These are phyloP conservation scores for Aristolochia californica DNA, from an alignment of 164 flowering plant genomes.

Conservation along the genomic window DNA sequence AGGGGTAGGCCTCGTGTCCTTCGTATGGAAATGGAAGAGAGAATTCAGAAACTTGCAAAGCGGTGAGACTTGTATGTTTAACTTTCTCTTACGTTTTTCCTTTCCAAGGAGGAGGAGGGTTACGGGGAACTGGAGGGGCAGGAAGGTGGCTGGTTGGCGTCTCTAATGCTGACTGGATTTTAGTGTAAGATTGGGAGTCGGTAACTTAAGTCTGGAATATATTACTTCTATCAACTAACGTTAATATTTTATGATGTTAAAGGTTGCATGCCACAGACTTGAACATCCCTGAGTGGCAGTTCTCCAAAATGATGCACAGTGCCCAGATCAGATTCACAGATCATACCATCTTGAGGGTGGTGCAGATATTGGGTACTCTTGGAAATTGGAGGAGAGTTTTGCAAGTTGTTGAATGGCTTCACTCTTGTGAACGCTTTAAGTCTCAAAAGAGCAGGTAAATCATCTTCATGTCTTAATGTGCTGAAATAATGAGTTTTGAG, in stretches of 20 bases:
- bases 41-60: slow-evolving; percentile 70
- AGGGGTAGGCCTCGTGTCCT: slow-evolving; percentile 40
- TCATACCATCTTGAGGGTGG: slow-evolving; percentile 61
- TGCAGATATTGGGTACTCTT: slow-evolving; percentile 68
- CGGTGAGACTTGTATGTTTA: slow-evolving; percentile 29
- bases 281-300: slow-evolving; percentile 81
- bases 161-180: background rate
- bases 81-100: background rate
- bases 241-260: slow-evolving; percentile 21
- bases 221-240: slow-evolving; percentile 2
- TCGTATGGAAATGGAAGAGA: slow-evolving; percentile 68
- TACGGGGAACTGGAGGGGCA: too few relatives aligned
- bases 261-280: slow-evolving; percentile 89
- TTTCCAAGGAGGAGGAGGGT: too few relatives aligned
- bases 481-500: background rate
- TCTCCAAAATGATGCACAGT: slow-evolving; percentile 77
- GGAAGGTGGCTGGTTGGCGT: background rate
- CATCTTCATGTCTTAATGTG: background rate
- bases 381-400: slow-evolving; percentile 89
- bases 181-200: background rate
- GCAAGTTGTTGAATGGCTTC: slow-evolving; percentile 90
- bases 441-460: slow-evolving; percentile 56
- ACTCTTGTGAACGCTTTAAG: slow-evolving; percentile 65
- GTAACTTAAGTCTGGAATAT: background rate
- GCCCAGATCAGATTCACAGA: slow-evolving; percentile 65